Percentiles rank a stretch among this genome's conserved stretches.
Conservation (phyloP, 2,329 filamentous ascomycete genomes). For the Pseudocercospora fuligena region DNA sequence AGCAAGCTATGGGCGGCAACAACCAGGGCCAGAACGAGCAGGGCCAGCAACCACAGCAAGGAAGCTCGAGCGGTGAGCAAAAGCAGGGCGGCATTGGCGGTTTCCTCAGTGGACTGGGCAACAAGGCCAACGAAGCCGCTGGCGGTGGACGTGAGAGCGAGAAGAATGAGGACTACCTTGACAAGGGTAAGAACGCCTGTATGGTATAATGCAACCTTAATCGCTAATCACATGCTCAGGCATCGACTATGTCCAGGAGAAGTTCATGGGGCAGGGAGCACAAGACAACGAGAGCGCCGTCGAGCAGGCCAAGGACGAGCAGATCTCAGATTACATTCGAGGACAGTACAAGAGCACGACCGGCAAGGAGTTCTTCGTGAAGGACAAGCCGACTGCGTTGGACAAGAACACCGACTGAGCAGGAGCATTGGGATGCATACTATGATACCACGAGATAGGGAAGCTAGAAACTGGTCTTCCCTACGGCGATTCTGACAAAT, state of each 20-base stretch:
- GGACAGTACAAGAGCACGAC: conserved; percentile 70
- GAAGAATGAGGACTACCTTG: conserved; percentile 78
- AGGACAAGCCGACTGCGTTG: conserved; percentile 61
- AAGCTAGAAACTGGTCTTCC: background rate
- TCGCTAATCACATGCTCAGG: conserved; percentile 53
- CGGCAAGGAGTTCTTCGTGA: conserved; percentile 71
- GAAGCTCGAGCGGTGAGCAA: conserved; percentile 37
- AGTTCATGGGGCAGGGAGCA: conserved; percentile 69
- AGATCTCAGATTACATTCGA: conserved; percentile 75
- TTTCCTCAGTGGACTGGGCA: conserved; percentile 64
- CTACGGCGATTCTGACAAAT: background rate
- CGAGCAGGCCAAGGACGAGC: conserved; percentile 83
- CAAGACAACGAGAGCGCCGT: conserved; percentile 72
- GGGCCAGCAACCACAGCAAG: conserved; percentile 22
- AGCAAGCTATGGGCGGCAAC: conserved; percentile 49
- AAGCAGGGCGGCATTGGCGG: conserved; percentile 45
- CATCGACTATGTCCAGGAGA: conserved; percentile 78
- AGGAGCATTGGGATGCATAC: background rate
- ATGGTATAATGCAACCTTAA: background rate
- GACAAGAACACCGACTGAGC: conserved; percentile 21
- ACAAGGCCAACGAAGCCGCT: conserved; percentile 72
- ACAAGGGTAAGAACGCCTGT: conserved; percentile 67
- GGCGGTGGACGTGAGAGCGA: conserved; percentile 74
- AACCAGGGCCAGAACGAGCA: conserved; percentile 34
- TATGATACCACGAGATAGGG: background rate